Base-by-base conservation (phyloP, 371 early-diverging fungal genomes). In the Nematocida minor region DNA sequence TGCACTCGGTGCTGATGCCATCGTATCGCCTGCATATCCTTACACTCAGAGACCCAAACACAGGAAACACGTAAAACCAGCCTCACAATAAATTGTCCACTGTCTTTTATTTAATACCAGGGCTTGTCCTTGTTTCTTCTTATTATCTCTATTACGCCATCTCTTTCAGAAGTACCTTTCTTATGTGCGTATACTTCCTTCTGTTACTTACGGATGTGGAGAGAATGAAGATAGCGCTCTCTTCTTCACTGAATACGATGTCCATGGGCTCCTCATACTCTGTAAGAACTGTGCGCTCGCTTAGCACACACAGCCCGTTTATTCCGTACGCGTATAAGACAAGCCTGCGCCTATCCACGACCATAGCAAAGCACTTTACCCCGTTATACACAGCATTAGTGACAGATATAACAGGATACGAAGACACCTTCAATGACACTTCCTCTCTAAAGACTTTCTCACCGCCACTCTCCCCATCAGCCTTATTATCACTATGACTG, bases 1-100 rank as follows among this genome's bases (percentile, higher is more conserved):
- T 40, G 63, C 46, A 2, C 41, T 62, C 25, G 48, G 51, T 4
- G 22, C 14, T 22, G 71, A 54, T 4, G 41, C 36, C 2, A 22
- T 18, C 22, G 27, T 53, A 11, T 74, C 77, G 14, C 66, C 64
- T 31, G 77, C 77, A 40, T 53, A 74, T 74, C 77, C 77, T 38
- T 49, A 74, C 55, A 25, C 55, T 40, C 53, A 4, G 4, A 40
- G 55, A 27, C n/a, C n/a, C n/a, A n/a, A n/a, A n/a, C n/a, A n/a
- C n/a, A n/a, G n/a, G n/a, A n/a, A n/a, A n/a, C n/a, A n/a, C n/a
- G n/a, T n/a, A n/a, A n/a, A n/a, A n/a, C n/a, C n/a, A n/a, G n/a
- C n/a, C n/a, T n/a, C n/a, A n/a, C 9, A 44, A 44, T 44, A 44
- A 44, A 44, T 44, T n/a, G n/a, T n/a, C n/a, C n/a, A n/a, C n/a